Percentiles rank a stretch among this genome's conserved stretches.
Evolutionary conservation across 306 rosid species (phyloP).

Genomic region (Bauhinia variegata): DNA sequence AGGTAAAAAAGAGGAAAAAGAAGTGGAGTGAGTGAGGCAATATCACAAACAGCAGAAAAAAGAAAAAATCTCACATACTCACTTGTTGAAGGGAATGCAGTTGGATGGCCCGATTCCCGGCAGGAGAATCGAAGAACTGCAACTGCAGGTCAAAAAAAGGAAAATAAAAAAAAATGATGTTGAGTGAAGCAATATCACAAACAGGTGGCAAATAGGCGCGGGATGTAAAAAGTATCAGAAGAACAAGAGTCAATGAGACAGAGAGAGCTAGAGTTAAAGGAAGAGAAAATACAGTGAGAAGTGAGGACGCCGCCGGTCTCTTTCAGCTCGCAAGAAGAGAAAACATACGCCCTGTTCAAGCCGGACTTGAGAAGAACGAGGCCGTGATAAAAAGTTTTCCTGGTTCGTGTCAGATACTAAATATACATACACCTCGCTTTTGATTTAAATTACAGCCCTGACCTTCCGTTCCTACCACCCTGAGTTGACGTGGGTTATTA

Average conservation of each 20-base stretch:
- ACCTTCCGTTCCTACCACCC: conserved; percentile 2
- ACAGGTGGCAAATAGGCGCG: neutral
- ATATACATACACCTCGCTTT: conserved; percentile 29
- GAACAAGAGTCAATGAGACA: neutral
- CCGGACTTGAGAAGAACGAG: conserved; percentile 29
- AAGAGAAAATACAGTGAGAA: too few species aligned
- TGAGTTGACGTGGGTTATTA: too few species aligned
- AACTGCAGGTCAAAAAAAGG: neutral
- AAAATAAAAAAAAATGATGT: too few species aligned
- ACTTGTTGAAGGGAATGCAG: conserved; percentile 10
- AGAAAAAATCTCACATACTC: neutral
- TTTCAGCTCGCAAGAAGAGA: conserved; percentile 34
- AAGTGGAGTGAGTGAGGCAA: neutral
- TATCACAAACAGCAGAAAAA: too few species aligned
- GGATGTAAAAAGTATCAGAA: neutral
- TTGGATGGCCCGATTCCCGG: neutral
- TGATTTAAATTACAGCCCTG: conserved; percentile 30
- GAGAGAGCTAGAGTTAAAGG: neutral
- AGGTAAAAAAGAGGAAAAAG: neutral
- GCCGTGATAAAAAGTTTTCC: conserved; percentile 23
- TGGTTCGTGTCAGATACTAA: conserved; percentile 12
- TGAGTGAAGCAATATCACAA: neutral
- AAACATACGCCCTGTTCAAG: conserved; percentile 40
- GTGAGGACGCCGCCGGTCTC: conserved; percentile 45
- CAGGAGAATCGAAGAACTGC: neutral